A percentile compares a stretch with the other conserved stretches of the same genome.
These are phyloP conservation scores for Neodidymelliopsis sp. DNA, from an alignment of 2,329 filamentous ascomycete species.

Conservation along the genomic window DNA sequence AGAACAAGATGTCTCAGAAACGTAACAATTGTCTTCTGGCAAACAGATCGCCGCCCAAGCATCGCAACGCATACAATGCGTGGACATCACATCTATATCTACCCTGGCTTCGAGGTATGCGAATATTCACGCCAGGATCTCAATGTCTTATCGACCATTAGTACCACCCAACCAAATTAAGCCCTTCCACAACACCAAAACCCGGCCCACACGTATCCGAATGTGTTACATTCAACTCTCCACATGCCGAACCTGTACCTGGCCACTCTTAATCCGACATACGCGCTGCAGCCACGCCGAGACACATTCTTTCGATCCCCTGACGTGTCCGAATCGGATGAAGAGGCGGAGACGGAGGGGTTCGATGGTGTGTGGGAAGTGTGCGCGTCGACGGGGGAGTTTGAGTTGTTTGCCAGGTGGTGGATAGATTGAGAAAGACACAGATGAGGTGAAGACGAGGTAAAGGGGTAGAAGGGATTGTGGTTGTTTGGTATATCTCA, in stretches of 20 bases:
- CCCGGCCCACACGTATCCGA: neutral
- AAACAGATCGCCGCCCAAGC: neutral
- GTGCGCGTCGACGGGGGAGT: conserved; percentile 22
- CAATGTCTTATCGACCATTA: neutral
- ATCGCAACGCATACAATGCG: neutral
- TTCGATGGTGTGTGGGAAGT: conserved; percentile 16
- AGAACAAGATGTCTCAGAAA: neutral
- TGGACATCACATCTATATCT: neutral
- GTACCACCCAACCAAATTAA: neutral
- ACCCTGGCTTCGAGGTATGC: too few species aligned
- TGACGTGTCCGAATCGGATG: conserved; percentile 37
- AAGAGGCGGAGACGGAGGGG: conserved; percentile 15
- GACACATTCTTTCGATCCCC: conserved; percentile 25
- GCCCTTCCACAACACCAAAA: neutral
- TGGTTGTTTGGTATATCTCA: too few species aligned
- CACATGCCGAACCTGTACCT: conserved; percentile 27
- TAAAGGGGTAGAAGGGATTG: too few species aligned
- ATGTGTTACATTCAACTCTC: conserved; percentile 41
- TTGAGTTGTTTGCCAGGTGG: conserved; percentile 25
- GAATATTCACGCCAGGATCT: too few species aligned
- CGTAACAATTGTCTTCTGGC: neutral
- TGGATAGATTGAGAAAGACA: too few species aligned
- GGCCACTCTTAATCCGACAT: conserved; percentile 25
- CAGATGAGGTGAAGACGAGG: too few species aligned
- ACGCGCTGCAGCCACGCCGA: conserved; percentile 32